phyloP scores from a whole-genome alignment of 2,329 filamentous ascomycete genomes.

The Aspergillus sp. region DNA sequence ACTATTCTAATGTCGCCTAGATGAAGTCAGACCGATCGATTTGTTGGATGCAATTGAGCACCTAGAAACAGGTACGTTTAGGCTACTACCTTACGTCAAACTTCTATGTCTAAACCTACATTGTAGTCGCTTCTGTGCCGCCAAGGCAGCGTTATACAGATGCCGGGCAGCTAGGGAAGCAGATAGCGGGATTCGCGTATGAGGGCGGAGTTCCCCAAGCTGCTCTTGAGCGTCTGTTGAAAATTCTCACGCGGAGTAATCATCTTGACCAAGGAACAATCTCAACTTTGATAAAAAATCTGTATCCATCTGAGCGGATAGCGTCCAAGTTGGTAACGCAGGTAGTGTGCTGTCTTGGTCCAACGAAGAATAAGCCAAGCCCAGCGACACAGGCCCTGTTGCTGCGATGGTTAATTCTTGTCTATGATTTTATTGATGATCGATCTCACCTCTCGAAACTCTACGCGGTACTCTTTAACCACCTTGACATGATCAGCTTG shows the following conservation, averaged over 20 bases:
- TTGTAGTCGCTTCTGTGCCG: constrained; percentile 45
- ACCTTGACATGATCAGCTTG: constrained; percentile 77
- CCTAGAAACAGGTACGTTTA: constrained; percentile 37
- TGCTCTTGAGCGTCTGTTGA: constrained; percentile 63
- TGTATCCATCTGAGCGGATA: constrained; percentile 73
- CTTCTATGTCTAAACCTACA: not conserved
- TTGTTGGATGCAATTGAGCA: constrained; percentile 37
- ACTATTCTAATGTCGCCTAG: constrained; percentile 8
- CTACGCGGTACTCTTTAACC: constrained; percentile 76
- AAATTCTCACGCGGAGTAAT: constrained; percentile 65
- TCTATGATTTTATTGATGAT: constrained; percentile 69
- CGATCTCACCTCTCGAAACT: constrained; percentile 63
- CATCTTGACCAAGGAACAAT: constrained; percentile 75
- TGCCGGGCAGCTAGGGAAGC: constrained; percentile 65
- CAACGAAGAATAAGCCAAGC: constrained; percentile 73
- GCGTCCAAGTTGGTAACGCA: constrained; percentile 61
- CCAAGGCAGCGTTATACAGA: constrained; percentile 65
- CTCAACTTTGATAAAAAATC: constrained; percentile 66
- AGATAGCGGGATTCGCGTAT: constrained; percentile 63
- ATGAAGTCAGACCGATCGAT: constrained; percentile 20
- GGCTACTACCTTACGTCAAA: no score
- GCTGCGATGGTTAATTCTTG: constrained; percentile 75
- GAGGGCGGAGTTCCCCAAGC: constrained; percentile 65
- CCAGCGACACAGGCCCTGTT: constrained; percentile 68
- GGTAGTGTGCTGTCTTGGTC: constrained; percentile 71